Conservation (phyloP, 768 basidiomycete species). For the Chalciporus pseudorubinellus region DNA sequence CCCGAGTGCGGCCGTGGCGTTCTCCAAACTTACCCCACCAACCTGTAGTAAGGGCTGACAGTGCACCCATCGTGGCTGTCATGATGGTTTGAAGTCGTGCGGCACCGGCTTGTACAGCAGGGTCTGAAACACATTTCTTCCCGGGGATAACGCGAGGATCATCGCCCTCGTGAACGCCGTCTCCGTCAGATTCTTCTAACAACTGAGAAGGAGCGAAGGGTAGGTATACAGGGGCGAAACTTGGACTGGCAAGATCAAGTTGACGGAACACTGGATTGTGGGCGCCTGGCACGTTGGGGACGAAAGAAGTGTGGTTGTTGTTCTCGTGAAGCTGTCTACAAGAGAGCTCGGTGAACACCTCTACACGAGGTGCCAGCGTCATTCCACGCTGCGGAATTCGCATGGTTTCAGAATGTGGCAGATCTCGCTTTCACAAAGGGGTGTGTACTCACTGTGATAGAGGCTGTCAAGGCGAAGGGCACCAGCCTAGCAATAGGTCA, state of each 20-base stretch:
- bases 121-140: slow-evolving; percentile 42
- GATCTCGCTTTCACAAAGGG: not conserved
- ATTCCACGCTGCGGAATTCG: slow-evolving; percentile 60
- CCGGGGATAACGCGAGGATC: slow-evolving; percentile 39
- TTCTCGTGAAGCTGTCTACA: slow-evolving; percentile 55
- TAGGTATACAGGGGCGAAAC: slow-evolving; percentile 12
- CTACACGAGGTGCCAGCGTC: slow-evolving; percentile 74
- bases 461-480: slow-evolving; percentile 63
- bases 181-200: slow-evolving; percentile 20
- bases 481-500: slow-evolving; percentile 52
- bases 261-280: slow-evolving; percentile 2
- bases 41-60: slow-evolving; percentile 81
- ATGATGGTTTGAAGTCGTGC: slow-evolving; percentile 76
- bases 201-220: slow-evolving; percentile 1
- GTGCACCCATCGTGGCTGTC: slow-evolving; percentile 70
- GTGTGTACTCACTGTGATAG: slow-evolving; percentile 57
- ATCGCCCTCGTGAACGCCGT: slow-evolving; percentile 34
- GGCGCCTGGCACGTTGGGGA: not conserved
- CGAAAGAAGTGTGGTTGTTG: slow-evolving; percentile 37
- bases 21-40: slow-evolving; percentile 87
- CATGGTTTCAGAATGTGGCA: not conserved
- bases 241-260: slow-evolving; percentile 6
- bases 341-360: slow-evolving; percentile 76
- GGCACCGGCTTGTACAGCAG: slow-evolving; percentile 65
- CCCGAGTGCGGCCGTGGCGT: slow-evolving; percentile 67